Percentiles rank a stretch among this genome's conserved stretches.
phyloP scores from a whole-genome alignment of 2,329 filamentous ascomycete species.

The Amauroascus verrucosus region DNA sequence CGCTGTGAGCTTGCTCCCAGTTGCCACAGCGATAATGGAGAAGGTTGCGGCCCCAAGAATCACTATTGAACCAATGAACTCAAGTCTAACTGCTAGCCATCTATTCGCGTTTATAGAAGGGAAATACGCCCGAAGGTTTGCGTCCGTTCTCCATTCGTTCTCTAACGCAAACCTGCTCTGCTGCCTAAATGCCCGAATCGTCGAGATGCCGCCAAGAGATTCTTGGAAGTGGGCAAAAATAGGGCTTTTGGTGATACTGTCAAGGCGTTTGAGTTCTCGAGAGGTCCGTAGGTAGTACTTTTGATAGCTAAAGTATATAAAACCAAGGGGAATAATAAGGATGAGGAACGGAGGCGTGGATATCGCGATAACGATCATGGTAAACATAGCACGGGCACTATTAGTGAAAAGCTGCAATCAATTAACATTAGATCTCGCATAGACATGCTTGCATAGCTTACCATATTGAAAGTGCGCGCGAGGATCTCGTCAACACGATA shows the following conservation, averaged over 20 bases:
- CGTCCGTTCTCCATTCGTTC: constrained; percentile 95
- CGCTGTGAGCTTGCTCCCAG: constrained; percentile 51
- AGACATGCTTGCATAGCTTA: constrained; percentile 32
- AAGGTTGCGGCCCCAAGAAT: constrained; percentile 80
- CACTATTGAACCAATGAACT: constrained; percentile 90
- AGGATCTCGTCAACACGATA: constrained; percentile 78
- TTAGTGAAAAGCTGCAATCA: constrained; percentile 56
- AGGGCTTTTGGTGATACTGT: constrained; percentile 89
- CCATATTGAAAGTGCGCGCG: constrained; percentile 95
- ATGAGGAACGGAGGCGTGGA: constrained; percentile 70
- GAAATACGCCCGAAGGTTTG: constrained; percentile 88
- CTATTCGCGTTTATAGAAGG: constrained; percentile 88
- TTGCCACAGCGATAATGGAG: constrained; percentile 67
- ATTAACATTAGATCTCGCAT: constrained; percentile 23
- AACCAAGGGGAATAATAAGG: constrained; percentile 68
- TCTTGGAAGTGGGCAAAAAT: constrained; percentile 99
- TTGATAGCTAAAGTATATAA: constrained; percentile 85
- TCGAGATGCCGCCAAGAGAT: constrained; percentile 83
- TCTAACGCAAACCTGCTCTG: constrained; percentile 78
- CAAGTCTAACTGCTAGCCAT: constrained; percentile 88
- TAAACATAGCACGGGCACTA: constrained; percentile 65
- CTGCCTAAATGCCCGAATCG: constrained; percentile 89
- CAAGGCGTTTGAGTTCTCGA: constrained; percentile 87
- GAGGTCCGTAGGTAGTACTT: constrained; percentile 95
- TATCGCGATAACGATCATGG: constrained; percentile 71